Evolutionary conservation across 164 flowering plant genomes (phyloP).

Genomic region (Magnolia sinica): DNA sequence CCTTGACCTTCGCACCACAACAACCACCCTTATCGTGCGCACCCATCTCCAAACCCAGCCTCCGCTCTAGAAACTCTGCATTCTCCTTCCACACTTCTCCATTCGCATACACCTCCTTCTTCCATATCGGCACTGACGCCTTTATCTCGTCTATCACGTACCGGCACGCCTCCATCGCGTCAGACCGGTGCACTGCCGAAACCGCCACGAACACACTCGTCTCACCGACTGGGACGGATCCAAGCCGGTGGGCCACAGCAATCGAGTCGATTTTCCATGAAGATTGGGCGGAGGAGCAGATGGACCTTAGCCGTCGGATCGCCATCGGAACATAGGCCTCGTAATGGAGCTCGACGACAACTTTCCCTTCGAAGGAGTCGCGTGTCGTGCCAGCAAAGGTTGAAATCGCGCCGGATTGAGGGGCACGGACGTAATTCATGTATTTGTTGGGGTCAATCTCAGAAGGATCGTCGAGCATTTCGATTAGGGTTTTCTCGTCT

Average conservation of each 20-base stretch:
- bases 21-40: not conserved
- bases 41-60: conserved; percentile 19
- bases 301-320: conserved; percentile 51
- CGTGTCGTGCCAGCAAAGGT: conserved; percentile 93
- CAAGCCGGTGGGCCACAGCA: conserved; percentile 78
- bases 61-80: conserved; percentile 69
- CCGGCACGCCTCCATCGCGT: conserved; percentile 78
- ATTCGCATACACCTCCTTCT: conserved; percentile 85
- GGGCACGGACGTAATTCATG: conserved; percentile 59
- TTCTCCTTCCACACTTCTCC: conserved; percentile 99
- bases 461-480: conserved; percentile 1
- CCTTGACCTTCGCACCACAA: conserved; percentile 6
- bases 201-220: conserved; percentile 82
- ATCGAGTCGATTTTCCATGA: conserved; percentile 58
- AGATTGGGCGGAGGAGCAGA: conserved; percentile 63
- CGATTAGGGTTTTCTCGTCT: conserved; percentile 5
- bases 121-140: conserved; percentile 96
- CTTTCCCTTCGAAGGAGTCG: conserved; percentile 77
- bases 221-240: conserved; percentile 79
- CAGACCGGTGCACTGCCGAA: conserved; percentile 77
- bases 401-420: conserved; percentile 76
- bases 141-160: conserved; percentile 86
- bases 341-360: conserved; percentile 74
- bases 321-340: conserved; percentile 97
- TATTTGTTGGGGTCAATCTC: conserved; percentile 60